Evolutionary conservation across 1,284 basidiomycete species (phyloP), one percentile per base, ranked within the genome.

Genomic region (Agroathelia rolfsii): DNA sequence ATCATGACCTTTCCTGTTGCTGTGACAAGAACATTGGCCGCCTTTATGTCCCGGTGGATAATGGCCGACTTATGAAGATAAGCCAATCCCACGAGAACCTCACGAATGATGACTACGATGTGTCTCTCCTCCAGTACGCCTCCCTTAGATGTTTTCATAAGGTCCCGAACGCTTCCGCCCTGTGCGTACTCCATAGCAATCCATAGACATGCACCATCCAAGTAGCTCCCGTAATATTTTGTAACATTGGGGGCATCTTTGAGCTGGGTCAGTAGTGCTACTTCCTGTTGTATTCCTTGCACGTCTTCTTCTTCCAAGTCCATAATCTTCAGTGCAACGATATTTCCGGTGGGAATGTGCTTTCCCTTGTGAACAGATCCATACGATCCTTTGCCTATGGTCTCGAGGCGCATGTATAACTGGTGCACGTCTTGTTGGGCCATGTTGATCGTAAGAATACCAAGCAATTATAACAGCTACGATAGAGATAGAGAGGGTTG

Each of bases 261-360:
- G 24, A 98, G 72, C 51, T 94, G 88, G 32, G 86, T 84, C 19
- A 98, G 69, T 29, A 98, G 76, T 5, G 89, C 80, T 13, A 98
- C 90, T 59, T 98, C 95, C 42, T 86, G 82, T 58, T 97, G 94
- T 36, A 98, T 97, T 57, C 95, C 94, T 28, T 69, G 84, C 15
- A 97, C 92, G 55, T 99, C 95, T 56, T 96, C 93, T 53, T 93
- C 92, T 59, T 98, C 95, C 41, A 98, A 79, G 55, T 98, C 90
- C 64, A 98, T 96, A 52, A 98, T 94, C 63, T 98, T 96, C 59
- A 96, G 78, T 10, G 90, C 93, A 11, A 96, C 88, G 31, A 90
- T 69, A 34, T 88, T 84, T 11, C 87, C 84, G 0, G 86, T 80
- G 1, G 79, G 71, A 27, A 86, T 67, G 46, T 95, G 85, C 36